Conservation (phyloP, 2,329 filamentous ascomycete genomes). For the Diaporthe sp. region DNA sequence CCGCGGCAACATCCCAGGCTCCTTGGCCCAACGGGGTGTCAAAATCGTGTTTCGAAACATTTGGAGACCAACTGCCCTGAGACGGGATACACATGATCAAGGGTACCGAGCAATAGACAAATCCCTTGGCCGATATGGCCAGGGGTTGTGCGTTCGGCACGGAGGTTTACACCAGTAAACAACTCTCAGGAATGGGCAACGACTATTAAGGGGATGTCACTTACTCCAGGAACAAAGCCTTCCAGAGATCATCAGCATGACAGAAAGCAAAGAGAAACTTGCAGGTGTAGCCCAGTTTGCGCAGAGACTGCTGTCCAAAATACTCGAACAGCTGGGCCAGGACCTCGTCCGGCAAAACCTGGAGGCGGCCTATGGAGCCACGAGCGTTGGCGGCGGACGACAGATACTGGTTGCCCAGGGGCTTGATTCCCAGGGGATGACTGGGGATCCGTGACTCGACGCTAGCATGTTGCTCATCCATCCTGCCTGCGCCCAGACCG, state of each 20-base stretch:
- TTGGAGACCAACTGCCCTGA: neutral
- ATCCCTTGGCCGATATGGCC: neutral
- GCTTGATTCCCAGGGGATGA: conserved; percentile 89
- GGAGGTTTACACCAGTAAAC: neutral
- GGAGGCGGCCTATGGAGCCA: conserved; percentile 74
- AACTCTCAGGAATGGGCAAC: neutral
- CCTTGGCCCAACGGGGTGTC: neutral
- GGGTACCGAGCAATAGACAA: neutral
- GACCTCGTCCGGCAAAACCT: conserved; percentile 83
- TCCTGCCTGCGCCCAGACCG: conserved; percentile 5
- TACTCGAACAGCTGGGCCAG: conserved; percentile 82
- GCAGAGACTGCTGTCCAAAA: conserved; percentile 74
- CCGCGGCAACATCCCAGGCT: neutral
- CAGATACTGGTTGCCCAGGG: conserved; percentile 85
- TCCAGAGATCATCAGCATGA: conserved; percentile 90
- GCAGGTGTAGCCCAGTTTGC: conserved; percentile 81
- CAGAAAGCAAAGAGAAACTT: conserved; percentile 90
- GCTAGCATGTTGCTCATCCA: conserved; percentile 46
- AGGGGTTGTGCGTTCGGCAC: neutral
- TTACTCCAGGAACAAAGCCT: conserved; percentile 86
- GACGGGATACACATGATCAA: neutral
- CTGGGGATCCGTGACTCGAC: conserved; percentile 72
- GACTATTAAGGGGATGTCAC: conserved; percentile 54
- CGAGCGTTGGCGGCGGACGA: conserved; percentile 77
- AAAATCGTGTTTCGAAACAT: conserved; percentile 5